These are phyloP conservation scores for Chiua sp. DNA, from an alignment of 1,284 basidiomycete species.

Conservation along the genomic window DNA sequence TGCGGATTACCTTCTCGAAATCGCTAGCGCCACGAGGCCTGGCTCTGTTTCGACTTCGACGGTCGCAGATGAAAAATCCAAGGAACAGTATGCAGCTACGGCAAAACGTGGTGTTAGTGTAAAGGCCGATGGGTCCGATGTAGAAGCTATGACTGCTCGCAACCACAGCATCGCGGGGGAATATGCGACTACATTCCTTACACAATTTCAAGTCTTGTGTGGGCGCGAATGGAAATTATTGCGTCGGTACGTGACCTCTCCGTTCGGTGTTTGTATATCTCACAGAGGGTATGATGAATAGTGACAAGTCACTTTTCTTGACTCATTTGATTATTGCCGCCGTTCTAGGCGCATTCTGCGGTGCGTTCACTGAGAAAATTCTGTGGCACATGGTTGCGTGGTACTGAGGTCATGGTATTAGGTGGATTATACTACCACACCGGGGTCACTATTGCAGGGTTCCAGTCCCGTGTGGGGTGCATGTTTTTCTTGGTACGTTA, in stretches of 20 bases:
- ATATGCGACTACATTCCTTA: slow-evolving; percentile 82
- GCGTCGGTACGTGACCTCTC: slow-evolving; percentile 52
- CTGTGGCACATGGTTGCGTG: not conserved
- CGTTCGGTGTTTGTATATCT: not conserved
- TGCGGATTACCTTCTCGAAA: slow-evolving; percentile 87
- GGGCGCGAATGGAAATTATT: slow-evolving; percentile 86
- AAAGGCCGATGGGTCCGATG: slow-evolving; percentile 22
- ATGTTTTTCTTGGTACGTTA: slow-evolving; percentile 85
- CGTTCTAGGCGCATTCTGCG: slow-evolving; percentile 81
- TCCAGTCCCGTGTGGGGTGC: slow-evolving; percentile 91
- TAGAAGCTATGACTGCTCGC: slow-evolving; percentile 26
- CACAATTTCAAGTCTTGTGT: slow-evolving; percentile 81
- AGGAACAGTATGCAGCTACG: slow-evolving; percentile 12
- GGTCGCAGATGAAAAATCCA: slow-evolving; percentile 17
- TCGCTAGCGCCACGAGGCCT: slow-evolving; percentile 70
- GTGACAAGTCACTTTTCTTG: slow-evolving; percentile 83
- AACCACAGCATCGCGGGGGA: slow-evolving; percentile 14
- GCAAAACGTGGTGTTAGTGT: slow-evolving; percentile 9
- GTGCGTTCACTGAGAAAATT: slow-evolving; percentile 41
- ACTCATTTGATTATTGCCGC: slow-evolving; percentile 75
- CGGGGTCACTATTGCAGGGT: slow-evolving; percentile 81
- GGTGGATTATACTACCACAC: slow-evolving; percentile 88
- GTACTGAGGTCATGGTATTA: slow-evolving; percentile 23
- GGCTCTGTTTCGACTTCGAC: slow-evolving; percentile 42
- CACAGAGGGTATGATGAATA: slow-evolving; percentile 32